Evolutionary conservation across 805 yeast genomes (phyloP).

Genomic region (Candida ulmi): DNA sequence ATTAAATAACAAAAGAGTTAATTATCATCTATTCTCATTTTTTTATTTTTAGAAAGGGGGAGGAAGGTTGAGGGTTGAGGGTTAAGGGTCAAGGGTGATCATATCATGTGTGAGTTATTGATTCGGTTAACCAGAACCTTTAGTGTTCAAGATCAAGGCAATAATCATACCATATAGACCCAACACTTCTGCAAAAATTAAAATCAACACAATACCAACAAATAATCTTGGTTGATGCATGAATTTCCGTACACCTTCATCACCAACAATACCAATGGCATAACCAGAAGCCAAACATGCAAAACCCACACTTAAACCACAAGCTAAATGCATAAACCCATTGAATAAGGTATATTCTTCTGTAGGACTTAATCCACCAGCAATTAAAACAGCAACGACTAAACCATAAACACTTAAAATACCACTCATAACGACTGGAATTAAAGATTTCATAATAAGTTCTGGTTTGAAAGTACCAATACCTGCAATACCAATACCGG

Average conservation of each 20-base stretch:
- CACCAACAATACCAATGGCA: slow-evolving; percentile 93
- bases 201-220: slow-evolving; percentile 84
- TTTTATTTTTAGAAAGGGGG: slow-evolving; percentile 1
- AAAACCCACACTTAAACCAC: slow-evolving; percentile 94
- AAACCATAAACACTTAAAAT: slow-evolving; percentile 94
- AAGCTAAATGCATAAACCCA: slow-evolving; percentile 97
- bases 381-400: slow-evolving; percentile 93
- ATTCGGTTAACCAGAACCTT: slow-evolving; percentile 54
- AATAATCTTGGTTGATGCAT: slow-evolving; percentile 86
- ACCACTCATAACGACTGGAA: slow-evolving; percentile 98
- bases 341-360: slow-evolving; percentile 80
- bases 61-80: no score
- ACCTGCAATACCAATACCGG: slow-evolving; percentile 97
- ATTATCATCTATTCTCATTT: background rate
- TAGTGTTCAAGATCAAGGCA: slow-evolving; percentile 87
- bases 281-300: slow-evolving; percentile 96
- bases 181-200: slow-evolving; percentile 87
- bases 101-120: no score
- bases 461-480: slow-evolving; percentile 98
- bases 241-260: slow-evolving; percentile 83
- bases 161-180: slow-evolving; percentile 93
- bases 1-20: no score
- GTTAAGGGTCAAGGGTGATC: no score
- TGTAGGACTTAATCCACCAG: slow-evolving; percentile 79
- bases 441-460: slow-evolving; percentile 87